These are phyloP conservation scores for Haberlea rhodopensis DNA, from an alignment of 257 asterid genomes.

Conservation along the genomic window DNA sequence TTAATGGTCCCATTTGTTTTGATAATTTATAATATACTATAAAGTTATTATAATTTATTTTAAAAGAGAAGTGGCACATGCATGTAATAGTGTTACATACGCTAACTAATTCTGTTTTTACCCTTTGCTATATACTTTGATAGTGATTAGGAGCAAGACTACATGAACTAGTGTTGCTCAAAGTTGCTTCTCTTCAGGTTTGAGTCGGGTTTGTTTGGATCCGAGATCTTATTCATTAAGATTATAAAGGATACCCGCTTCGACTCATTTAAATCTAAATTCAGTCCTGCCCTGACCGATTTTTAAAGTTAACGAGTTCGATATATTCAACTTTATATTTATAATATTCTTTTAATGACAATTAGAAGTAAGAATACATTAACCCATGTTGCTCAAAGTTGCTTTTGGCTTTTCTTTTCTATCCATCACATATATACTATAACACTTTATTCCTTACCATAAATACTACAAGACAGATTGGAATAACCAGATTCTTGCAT, in stretches of 20 bases:
- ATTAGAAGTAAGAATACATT: slow-evolving; percentile 28
- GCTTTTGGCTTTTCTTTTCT: slow-evolving; percentile 35
- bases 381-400: slow-evolving; percentile 50
- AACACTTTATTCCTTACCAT: slow-evolving; percentile 43
- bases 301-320: too few species aligned
- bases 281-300: neutral
- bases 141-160: too few species aligned
- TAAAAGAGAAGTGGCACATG: slow-evolving; percentile 46
- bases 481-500: slow-evolving; percentile 32
- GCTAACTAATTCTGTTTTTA: neutral
- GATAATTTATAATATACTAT: too few species aligned
- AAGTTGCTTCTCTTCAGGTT: neutral
- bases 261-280: too few species aligned
- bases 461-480: slow-evolving; percentile 28
- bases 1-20: neutral
- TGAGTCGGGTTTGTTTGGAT: too few species aligned
- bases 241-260: too few species aligned
- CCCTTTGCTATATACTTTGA: too few species aligned
- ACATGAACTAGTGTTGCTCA: neutral
- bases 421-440: slow-evolving; percentile 21
- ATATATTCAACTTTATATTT: too few species aligned
- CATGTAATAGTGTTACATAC: neutral
- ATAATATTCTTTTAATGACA: neutral
- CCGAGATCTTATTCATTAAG: too few species aligned
- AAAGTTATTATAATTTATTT: neutral